A percentile compares a stretch with the other conserved stretches of the same genome.
phyloP scores from a whole-genome alignment of 2,329 filamentous ascomycete species.

The Exserohilum turcica region DNA sequence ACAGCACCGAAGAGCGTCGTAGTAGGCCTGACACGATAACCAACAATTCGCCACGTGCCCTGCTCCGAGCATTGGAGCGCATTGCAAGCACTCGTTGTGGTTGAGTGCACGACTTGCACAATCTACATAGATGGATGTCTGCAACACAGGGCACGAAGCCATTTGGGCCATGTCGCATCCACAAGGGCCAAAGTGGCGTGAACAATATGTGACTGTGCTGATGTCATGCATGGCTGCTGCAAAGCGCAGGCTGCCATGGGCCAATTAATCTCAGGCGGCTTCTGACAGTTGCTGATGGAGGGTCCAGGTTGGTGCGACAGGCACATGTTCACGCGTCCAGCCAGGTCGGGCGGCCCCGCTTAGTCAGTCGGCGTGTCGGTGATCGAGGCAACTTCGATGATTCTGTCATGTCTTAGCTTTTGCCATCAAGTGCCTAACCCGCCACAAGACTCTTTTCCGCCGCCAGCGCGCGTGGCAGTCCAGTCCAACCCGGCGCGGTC shows the following conservation, averaged over 20 bases:
- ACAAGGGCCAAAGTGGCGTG: not conserved
- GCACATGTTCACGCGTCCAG: slow-evolving; percentile 1
- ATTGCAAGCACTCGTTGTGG: no score
- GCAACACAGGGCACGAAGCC: not conserved
- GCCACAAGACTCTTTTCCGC: slow-evolving; percentile 14
- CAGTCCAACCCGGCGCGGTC: slow-evolving; percentile 3
- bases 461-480: slow-evolving; percentile 25
- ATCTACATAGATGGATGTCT: not conserved
- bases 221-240: not conserved
- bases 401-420: slow-evolving; percentile 23
- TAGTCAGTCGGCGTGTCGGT: slow-evolving; percentile 19
- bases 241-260: not conserved
- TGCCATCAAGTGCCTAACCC: slow-evolving; percentile 22
- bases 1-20: not conserved
- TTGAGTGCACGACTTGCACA: no score
- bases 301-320: not conserved
- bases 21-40: not conserved
- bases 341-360: slow-evolving; percentile 4
- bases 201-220: not conserved
- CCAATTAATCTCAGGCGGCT: not conserved
- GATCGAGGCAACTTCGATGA: slow-evolving; percentile 19
- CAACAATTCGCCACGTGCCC: no score
- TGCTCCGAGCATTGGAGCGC: not conserved
- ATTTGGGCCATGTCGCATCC: not conserved
- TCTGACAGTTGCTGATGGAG: not conserved